Base-by-base conservation (phyloP, 805 yeast species). In the Metschnikowia sp. region DNA sequence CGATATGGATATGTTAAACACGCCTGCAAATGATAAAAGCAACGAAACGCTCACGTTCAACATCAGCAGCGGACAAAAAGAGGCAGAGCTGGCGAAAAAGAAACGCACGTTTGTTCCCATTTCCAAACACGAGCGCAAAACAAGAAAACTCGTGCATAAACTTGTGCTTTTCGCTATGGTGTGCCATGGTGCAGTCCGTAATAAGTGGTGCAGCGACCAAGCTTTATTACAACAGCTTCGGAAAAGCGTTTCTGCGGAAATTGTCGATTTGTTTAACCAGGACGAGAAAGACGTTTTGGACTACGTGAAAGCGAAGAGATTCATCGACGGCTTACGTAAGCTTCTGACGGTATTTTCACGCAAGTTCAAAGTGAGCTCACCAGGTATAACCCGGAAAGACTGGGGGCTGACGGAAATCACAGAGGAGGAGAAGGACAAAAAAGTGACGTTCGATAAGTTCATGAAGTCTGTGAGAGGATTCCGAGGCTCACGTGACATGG, bases 291-390 rank as follows among this genome's bases (percentile, higher is more conserved):
- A 54, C 10, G 52, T 56, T 8, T 45, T 58, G 26, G 54, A 44
- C 18, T 61, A 63, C 35, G 79, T 83, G 18, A 76, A 77, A 49
- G 72, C 95, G 0, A 70, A 96, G 45, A 75, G 81, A 54, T 74
- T 94, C 31, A 69, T 91, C 2, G 97, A 89, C 61, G 88, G 92
- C 0, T 58, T 94, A n/a, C 74, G 84, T 38, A 82, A 79, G 51
- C 63, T 86, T 1, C 78, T 86, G 82, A 72, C 68, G 12, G 67
- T 73, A 32, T 94, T 95, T 87, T 61, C 72, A 19, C 64, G 65
- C 10, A 70, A 70, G 50, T 86, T 82, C 59, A 76, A 72, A 13
- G 74, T 84, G 0, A 69, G 77, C 0, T 50, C 60, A 9, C 65
- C 65, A 26, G 78, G 78, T 1, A 37, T 73, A 31, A 50, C 68